phyloP scores from a whole-genome alignment of 441 rosid genomes.

The Gossypium schwendimanii region DNA sequence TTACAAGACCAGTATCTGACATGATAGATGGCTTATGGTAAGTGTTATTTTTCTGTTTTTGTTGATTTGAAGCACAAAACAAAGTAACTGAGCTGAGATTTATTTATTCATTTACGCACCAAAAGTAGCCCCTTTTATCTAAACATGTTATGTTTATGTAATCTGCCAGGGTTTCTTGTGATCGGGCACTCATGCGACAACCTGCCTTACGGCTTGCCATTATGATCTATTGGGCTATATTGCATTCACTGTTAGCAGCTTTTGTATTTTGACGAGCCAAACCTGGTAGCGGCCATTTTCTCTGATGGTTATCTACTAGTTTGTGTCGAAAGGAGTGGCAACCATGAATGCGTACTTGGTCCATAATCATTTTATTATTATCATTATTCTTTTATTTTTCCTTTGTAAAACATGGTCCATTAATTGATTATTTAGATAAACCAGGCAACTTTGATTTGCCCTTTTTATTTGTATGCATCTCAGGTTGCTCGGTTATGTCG shows the following conservation, averaged over 20 bases:
- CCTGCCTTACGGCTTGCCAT: constrained; percentile 87
- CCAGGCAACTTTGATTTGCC: constrained; percentile 15
- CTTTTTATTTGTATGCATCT: constrained; percentile 7
- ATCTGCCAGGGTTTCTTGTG: constrained; percentile 86
- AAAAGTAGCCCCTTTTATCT: background rate
- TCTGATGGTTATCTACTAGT: background rate
- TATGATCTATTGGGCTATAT: constrained; percentile 80
- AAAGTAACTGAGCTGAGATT: background rate
- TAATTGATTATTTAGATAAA: constrained; percentile 12
- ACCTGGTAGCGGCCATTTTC: constrained; percentile 7
- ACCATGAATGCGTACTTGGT: background rate
- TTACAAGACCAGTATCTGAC: constrained; percentile 69
- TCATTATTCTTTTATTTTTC: background rate
- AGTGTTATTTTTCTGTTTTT: constrained; percentile 18
- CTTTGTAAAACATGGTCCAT: background rate
- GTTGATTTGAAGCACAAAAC: background rate
- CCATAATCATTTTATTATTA: too few relatives aligned
- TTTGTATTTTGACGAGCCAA: constrained; percentile 55
- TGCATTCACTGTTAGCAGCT: constrained; percentile 73
- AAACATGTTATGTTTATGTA: background rate
- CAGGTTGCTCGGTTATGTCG: constrained; percentile 37
- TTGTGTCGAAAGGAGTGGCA: background rate
- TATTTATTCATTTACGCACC: background rate
- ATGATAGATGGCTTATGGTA: constrained; percentile 93
- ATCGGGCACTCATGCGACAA: constrained; percentile 87